Percentiles rank a stretch among this genome's conserved stretches.
Evolutionary conservation across 1,284 basidiomycete genomes (phyloP).

Genomic region (Fistulina hepatica): DNA sequence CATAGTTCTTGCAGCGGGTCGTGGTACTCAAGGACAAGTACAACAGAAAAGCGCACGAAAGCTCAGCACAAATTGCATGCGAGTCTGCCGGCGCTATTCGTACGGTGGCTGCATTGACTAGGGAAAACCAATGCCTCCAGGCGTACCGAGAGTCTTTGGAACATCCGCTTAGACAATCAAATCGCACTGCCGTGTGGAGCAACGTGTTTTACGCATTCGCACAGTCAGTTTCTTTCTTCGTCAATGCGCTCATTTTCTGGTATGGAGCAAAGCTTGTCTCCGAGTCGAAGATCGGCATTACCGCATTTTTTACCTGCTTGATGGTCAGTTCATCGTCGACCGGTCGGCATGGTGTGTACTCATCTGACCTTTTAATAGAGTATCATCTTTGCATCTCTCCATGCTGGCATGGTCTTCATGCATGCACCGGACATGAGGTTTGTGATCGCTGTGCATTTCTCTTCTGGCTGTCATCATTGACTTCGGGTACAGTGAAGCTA

Average conservation of each 20-base stretch:
- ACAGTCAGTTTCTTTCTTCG: constrained; percentile 69
- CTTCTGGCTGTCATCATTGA: too few species aligned
- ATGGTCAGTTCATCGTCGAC: too few species aligned
- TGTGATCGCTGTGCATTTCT: too few species aligned
- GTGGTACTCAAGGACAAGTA: constrained; percentile 79
- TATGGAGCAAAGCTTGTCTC: constrained; percentile 68
- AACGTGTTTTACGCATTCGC: constrained; percentile 73
- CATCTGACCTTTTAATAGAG: constrained; percentile 33
- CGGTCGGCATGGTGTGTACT: background rate
- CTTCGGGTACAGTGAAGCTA: too few species aligned
- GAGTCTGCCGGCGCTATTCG: constrained; percentile 88
- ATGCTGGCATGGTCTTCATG: constrained; percentile 80
- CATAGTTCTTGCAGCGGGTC: constrained; percentile 39
- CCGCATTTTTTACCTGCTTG: too few species aligned
- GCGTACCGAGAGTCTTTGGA: constrained; percentile 70
- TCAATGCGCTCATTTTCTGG: constrained; percentile 84
- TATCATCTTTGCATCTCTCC: constrained; percentile 65
- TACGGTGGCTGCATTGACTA: constrained; percentile 84
- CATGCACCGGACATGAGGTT: constrained; percentile 92
- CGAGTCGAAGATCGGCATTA: too few species aligned
- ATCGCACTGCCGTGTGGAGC: constrained; percentile 56
- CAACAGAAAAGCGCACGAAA: constrained; percentile 78
- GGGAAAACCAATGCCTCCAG: constrained; percentile 67
- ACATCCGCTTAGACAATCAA: constrained; percentile 55
- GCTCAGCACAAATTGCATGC: constrained; percentile 81